Evolutionary conservation across 805 yeast species (phyloP), one percentile per base, ranked within the genome.

Genomic region (Hanseniaspora vineae): DNA sequence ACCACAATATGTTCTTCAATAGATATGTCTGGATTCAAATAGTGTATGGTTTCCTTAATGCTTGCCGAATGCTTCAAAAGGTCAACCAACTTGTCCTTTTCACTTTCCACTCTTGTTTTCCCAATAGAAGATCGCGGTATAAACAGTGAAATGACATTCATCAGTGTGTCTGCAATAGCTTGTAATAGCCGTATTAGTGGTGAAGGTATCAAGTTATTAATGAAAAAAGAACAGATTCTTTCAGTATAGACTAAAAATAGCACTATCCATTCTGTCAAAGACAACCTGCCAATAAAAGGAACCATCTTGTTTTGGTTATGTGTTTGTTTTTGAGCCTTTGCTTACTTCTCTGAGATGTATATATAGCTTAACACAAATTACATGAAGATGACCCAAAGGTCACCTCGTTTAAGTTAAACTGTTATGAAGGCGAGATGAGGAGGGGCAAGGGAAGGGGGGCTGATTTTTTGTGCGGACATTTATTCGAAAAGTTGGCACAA

Each of bases 1-100:
- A 72, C 67, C 1, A 87, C 87, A 11, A 90, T 67, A 58, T 85
- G 89, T 56, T 81, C 84, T 54, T 88, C 89, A 13, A 81, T 72
- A 1, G 66, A 68, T 55, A 83, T 84, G 1, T 8, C 33, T 8
- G 45, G 44, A 23, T 88, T 90, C 58, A 80, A 84, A 1, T 82
- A 51, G 1, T 56, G 64, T 50, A 88, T 82, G 69, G 89, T 77
- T 44, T 80, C 80, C 45, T 74, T 76, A 51, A 89, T 78, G 43
- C 70, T 68, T 3, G 66, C 61, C 15, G 84, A 76, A 42, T 67
- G 33, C 14, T 17, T 44, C 40, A 2, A 47, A 33, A 12, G 14
- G 33, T 35, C 46, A 13, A 29, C 42, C 32, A 35, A 31, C 19
- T 12, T 19, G 20, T 14, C 31, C 43, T 40, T 20, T 12, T 23